Conservation (phyloP, 2,329 filamentous ascomycete genomes). For the Orbilia quercus region DNA sequence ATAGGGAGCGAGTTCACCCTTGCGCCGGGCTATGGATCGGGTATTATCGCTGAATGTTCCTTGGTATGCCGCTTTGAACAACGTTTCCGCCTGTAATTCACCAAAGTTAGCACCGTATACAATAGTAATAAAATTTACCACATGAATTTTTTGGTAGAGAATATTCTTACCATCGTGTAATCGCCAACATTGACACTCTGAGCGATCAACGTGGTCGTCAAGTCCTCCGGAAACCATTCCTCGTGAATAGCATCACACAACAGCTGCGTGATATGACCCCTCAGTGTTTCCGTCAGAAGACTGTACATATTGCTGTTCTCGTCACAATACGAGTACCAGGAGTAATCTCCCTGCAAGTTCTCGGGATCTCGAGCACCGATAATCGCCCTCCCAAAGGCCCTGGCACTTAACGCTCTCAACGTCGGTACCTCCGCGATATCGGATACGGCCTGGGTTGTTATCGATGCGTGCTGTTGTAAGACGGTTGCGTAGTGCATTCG, state of each 20-base stretch:
- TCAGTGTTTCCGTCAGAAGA: conserved; percentile 43
- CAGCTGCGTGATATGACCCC: conserved; percentile 46
- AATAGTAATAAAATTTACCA: not conserved
- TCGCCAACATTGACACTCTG: conserved; percentile 48
- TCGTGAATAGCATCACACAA: conserved; percentile 40
- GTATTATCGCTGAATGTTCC: conserved; percentile 18
- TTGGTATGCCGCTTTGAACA: conserved; percentile 41
- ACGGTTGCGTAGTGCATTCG: conserved; percentile 40
- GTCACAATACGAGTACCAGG: conserved; percentile 50
- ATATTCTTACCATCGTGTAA: conserved; percentile 21
- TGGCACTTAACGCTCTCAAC: conserved; percentile 28
- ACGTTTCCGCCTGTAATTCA: conserved; percentile 24
- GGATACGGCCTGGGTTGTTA: conserved; percentile 14
- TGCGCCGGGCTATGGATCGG: conserved; percentile 43
- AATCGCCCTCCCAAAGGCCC: conserved; percentile 45
- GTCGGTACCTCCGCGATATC: conserved; percentile 16
- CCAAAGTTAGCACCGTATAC: not conserved
- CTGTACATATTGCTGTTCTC: conserved; percentile 42
- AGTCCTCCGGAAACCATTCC: conserved; percentile 51
- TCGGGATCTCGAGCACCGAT: conserved; percentile 37
- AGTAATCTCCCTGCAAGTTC: conserved; percentile 40
- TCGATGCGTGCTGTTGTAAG: conserved; percentile 43
- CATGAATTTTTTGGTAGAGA: too few species aligned
- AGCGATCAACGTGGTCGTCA: conserved; percentile 40
- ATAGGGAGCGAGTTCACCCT: conserved; percentile 48